Evolutionary conservation across 2,329 filamentous ascomycete genomes (phyloP).

Genomic region (Diaporthe vexans): DNA sequence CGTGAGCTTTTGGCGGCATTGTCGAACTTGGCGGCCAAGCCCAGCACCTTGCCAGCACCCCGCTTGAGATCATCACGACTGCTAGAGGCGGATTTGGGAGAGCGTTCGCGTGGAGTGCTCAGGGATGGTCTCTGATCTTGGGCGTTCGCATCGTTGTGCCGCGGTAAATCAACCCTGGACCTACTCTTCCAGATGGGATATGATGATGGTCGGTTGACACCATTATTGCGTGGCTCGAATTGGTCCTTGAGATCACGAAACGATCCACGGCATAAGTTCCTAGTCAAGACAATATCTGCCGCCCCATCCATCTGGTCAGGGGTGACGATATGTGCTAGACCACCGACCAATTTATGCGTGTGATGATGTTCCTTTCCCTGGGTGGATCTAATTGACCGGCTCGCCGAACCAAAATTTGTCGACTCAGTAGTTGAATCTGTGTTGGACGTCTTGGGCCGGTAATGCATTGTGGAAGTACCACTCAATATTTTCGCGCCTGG

Average conservation of each 20-base stretch:
- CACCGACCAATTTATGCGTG: neutral
- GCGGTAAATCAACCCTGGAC: neutral
- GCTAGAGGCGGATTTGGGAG: slow-evolving; percentile 1
- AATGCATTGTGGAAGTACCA: slow-evolving; percentile 39
- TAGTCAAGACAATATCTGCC: slow-evolving; percentile 19
- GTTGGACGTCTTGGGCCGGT: slow-evolving; percentile 29
- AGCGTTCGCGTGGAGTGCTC: slow-evolving; percentile 36
- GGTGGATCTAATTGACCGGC: slow-evolving; percentile 21
- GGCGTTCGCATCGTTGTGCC: slow-evolving; percentile 15
- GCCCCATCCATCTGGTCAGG: slow-evolving; percentile 39
- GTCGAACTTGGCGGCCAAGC: slow-evolving; percentile 68
- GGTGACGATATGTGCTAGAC: neutral
- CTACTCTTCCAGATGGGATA: slow-evolving; percentile 25
- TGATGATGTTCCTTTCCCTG: neutral
- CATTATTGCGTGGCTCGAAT: neutral
- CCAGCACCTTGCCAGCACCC: slow-evolving; percentile 56
- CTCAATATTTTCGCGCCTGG: slow-evolving; percentile 37
- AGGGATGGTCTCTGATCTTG: slow-evolving; percentile 31
- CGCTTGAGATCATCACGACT: slow-evolving; percentile 42
- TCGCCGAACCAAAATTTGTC: slow-evolving; percentile 9
- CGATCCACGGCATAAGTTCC: slow-evolving; percentile 27
- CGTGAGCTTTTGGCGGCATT: slow-evolving; percentile 49
- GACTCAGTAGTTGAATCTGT: neutral
- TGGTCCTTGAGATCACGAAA: slow-evolving; percentile 21
- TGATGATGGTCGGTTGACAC: slow-evolving; percentile 12